These are phyloP conservation scores for Fusarium domesticum DNA, from an alignment of 2,329 filamentous ascomycete species.

Conservation along the genomic window DNA sequence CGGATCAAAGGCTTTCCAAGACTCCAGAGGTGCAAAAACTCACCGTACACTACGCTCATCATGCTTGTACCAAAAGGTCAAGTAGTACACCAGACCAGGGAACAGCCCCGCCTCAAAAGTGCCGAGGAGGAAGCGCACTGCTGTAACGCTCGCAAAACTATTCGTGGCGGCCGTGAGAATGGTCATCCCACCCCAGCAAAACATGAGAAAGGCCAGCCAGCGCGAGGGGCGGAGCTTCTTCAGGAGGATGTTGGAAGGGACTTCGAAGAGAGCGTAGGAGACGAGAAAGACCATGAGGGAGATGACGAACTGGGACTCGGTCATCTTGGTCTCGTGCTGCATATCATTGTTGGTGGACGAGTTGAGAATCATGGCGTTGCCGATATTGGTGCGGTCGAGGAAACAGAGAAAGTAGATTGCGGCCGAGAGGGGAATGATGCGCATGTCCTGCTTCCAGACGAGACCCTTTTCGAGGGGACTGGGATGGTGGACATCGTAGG, in stretches of 20 bases:
- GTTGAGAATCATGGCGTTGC: conserved; percentile 66
- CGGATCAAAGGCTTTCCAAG: conserved; percentile 1
- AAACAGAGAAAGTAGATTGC: conserved; percentile 66
- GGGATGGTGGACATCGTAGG: conserved; percentile 19
- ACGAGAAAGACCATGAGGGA: conserved; percentile 60
- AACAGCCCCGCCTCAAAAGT: conserved; percentile 70
- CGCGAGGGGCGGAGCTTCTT: conserved; percentile 61
- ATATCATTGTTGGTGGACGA: conserved; percentile 58
- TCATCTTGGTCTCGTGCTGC: conserved; percentile 59
- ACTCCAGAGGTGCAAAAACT: conserved; percentile 7
- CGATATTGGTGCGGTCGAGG: conserved; percentile 66
- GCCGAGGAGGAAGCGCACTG: conserved; percentile 65
- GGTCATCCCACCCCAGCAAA: conserved; percentile 65
- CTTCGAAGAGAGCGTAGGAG: conserved; percentile 59
- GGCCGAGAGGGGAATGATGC: conserved; percentile 62
- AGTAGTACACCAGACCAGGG: conserved; percentile 56
- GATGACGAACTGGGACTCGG: conserved; percentile 57
- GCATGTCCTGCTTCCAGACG: conserved; percentile 58
- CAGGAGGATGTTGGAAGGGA: conserved; percentile 64
- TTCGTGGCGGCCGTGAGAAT: conserved; percentile 63
- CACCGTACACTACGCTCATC: conserved; percentile 63
- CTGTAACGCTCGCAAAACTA: conserved; percentile 61
- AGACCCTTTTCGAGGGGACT: conserved; percentile 39
- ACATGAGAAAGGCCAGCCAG: conserved; percentile 65
- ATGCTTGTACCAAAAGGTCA: conserved; percentile 73